These are phyloP conservation scores for Trichophyton simii DNA, from an alignment of 2,329 filamentous ascomycete species.

Conservation along the genomic window DNA sequence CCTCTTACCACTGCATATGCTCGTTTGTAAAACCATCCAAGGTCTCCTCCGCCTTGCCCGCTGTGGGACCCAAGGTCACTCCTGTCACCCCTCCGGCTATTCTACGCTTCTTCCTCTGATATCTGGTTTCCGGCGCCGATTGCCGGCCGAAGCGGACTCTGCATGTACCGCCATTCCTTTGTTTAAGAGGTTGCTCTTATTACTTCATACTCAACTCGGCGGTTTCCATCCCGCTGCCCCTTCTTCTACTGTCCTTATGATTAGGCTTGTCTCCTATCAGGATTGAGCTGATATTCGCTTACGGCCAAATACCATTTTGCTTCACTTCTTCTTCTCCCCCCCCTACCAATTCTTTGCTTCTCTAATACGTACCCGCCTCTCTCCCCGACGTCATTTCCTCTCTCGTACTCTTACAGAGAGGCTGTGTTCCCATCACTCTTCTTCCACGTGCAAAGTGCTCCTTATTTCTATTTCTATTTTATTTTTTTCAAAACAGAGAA, in stretches of 20 bases:
- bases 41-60: neutral
- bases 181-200: slow-evolving; percentile 1
- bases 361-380: neutral
- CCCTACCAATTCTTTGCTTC: neutral
- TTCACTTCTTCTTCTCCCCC: neutral
- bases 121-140: neutral
- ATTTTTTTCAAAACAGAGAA: neutral
- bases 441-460: slow-evolving; percentile 1
- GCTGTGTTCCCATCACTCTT: neutral
- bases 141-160: neutral
- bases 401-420: slow-evolving; percentile 2
- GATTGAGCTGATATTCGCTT: neutral
- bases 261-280: neutral
- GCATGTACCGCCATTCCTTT: neutral
- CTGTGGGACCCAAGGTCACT: neutral
- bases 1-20: neutral
- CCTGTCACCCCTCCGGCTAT: neutral
- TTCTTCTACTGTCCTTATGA: neutral
- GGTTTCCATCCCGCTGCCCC: neutral
- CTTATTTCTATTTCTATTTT: neutral
- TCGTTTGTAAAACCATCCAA: neutral
- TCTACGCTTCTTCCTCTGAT: neutral
- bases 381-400: neutral
- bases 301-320: neutral
- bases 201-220: neutral